These are phyloP conservation scores for Keithomyces neogunnii DNA, from an alignment of 2,329 filamentous ascomycete species.

Conservation along the genomic window DNA sequence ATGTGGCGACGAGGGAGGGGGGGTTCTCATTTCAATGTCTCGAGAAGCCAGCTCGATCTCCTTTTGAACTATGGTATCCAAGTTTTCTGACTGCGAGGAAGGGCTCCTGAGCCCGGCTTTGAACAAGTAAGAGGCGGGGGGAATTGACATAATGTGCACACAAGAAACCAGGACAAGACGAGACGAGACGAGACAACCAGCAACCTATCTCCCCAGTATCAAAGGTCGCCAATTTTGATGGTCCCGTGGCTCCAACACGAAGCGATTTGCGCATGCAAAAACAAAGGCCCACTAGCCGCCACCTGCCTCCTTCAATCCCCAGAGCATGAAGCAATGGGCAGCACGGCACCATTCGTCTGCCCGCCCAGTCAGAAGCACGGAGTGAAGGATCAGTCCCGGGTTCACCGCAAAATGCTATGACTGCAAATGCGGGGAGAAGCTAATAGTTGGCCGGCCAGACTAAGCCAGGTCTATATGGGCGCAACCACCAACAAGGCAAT, in stretches of 20 bases:
- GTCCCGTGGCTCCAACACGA: neutral
- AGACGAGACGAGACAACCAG: no score
- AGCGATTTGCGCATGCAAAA: neutral
- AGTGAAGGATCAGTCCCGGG: no score
- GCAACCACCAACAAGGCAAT: no score
- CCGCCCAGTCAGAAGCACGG: neutral
- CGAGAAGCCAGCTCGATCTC: constrained; percentile 18
- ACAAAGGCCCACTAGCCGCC: neutral
- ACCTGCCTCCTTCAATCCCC: constrained; percentile 3
- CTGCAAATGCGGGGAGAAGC: no score
- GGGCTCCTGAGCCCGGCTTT: constrained; percentile 16
- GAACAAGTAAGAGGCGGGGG: constrained; percentile 19
- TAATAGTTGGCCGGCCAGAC: no score
- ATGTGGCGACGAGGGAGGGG: constrained; percentile 9
- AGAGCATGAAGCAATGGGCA: neutral
- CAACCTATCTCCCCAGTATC: neutral
- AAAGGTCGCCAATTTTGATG: neutral
- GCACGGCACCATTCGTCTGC: neutral
- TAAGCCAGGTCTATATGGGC: no score
- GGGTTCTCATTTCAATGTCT: constrained; percentile 14
- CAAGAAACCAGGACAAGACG: neutral
- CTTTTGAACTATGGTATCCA: constrained; percentile 20
- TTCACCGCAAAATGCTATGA: no score
- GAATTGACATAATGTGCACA: constrained; percentile 13
- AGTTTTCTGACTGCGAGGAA: constrained; percentile 3